phyloP scores from a whole-genome alignment of 2,329 filamentous ascomycete genomes.

The Penicillium sp. region DNA sequence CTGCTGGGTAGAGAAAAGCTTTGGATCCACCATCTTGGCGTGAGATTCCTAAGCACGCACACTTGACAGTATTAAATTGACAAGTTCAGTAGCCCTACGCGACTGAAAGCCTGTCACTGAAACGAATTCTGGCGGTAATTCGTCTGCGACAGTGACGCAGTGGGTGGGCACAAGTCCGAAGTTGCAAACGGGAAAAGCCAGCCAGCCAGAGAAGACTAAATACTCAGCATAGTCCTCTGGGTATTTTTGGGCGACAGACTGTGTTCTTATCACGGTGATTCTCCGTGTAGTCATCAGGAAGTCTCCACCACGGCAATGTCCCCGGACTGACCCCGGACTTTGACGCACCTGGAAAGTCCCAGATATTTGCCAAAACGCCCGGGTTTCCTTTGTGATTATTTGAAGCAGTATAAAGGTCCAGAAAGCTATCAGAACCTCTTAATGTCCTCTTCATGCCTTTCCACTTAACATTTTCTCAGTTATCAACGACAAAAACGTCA shows the following conservation, averaged over 20 bases:
- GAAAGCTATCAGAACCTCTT: neutral
- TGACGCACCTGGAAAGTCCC: neutral
- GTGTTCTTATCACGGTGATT: conserved; percentile 11
- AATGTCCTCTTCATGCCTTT: neutral
- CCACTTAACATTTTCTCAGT: neutral
- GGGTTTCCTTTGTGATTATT: neutral
- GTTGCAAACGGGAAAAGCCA: neutral
- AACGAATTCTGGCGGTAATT: neutral
- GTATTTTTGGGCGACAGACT: neutral
- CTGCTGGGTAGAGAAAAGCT: conserved; percentile 45
- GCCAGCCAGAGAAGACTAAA: conserved; percentile 21
- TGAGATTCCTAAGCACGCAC: no score
- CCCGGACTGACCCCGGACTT: conserved; percentile 24
- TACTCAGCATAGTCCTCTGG: conserved; percentile 18
- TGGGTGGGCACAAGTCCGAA: neutral
- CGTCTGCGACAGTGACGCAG: neutral
- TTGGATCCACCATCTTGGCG: conserved; percentile 31
- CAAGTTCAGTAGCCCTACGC: neutral
- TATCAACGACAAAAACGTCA: neutral
- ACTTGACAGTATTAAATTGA: neutral
- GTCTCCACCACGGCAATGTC: conserved; percentile 22
- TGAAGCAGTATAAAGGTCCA: neutral
- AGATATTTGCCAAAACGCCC: neutral
- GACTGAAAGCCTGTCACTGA: neutral
- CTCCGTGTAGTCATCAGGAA: conserved; percentile 7